Evolutionary conservation across 495 filamentous ascomycete species (phyloP), one percentile per base, ranked within the genome.

Genomic region (Penicillium cinerascens): DNA sequence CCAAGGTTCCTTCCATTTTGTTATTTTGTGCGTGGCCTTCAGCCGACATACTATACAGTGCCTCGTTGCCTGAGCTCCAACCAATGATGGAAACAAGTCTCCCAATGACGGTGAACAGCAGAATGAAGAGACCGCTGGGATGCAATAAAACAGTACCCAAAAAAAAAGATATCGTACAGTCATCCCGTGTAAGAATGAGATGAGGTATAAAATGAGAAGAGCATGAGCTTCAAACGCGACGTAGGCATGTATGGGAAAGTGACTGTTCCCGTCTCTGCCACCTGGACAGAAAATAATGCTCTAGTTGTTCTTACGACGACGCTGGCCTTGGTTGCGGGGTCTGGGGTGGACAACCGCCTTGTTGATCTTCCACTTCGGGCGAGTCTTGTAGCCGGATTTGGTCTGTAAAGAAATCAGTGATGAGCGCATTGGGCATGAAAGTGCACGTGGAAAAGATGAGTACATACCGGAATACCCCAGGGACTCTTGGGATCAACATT

Each of bases 301-400:
- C 55, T 72, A 78, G 53, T 70, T 72, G 59, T 76, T 74, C 46
- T 73, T 73, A 64, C 75, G 73, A 56, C 75, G 73, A 51, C 75
- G 73, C 74, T 87, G 87, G 66, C 87, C 88, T 69, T 89, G 86
- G 73, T 91, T 91, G 55, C 89, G 82, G 47, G 78, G 77, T 51
- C 89, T 81, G 37, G 86, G 78, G 21, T 82, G 81, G 41, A 95
- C 87, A 45, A 95, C 87, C 65, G 83, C 89, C 65, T 85, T 89
- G 75, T 92, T 92, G 68, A 87, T 64, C 55, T 91, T 93, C 71
- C 78, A 76, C 62, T 80, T 80, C 54, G 82, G 83, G 53, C 93
- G 83, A 47, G 93, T 98, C 79, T 97, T 98, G 82, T 88, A 97
- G 37, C 93, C 93, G 59, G 87, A 87, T 82, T 98, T 98, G 66